Conservation (phyloP, 192 early-diverging fungal genomes). For the Geosiphon pyriformis region DNA sequence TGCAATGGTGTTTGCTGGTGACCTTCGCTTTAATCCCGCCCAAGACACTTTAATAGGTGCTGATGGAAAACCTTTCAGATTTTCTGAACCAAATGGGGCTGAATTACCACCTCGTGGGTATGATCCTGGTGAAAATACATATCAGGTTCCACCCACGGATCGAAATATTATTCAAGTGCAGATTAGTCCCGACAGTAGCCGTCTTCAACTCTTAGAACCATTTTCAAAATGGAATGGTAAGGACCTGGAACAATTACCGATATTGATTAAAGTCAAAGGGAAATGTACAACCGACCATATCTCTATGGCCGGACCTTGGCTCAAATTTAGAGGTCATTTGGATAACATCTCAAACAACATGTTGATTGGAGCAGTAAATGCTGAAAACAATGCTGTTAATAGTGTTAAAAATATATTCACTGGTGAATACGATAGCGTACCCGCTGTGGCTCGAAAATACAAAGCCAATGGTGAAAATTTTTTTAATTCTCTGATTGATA, state of each 20-base stretch:
- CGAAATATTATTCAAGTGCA: conserved; percentile 65
- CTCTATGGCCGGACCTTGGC: conserved; percentile 85
- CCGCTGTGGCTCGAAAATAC: conserved; percentile 90
- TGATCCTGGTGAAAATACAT: conserved; percentile 90
- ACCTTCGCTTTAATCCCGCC: conserved; percentile 90
- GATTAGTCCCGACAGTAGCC: conserved; percentile 80
- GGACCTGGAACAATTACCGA: conserved; percentile 72
- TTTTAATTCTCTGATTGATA: conserved; percentile 22
- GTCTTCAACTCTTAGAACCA: conserved; percentile 77
- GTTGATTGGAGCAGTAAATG: conserved; percentile 95
- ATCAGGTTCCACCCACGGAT: conserved; percentile 89
- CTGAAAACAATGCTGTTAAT: conserved; percentile 78
- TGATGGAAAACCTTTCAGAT: conserved; percentile 94
- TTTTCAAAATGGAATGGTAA: conserved; percentile 88
- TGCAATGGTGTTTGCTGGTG: conserved; percentile 92
- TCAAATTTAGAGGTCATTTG: conserved; percentile 96
- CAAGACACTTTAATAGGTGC: conserved; percentile 82
- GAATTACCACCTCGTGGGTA: conserved; percentile 92
- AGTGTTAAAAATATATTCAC: conserved; percentile 66
- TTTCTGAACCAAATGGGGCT: conserved; percentile 72
- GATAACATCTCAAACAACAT: conserved; percentile 99
- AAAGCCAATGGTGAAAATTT: conserved; percentile 63
- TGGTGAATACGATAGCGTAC: conserved; percentile 82
- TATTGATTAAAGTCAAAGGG: conserved; percentile 94
- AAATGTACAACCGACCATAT: conserved; percentile 99